These are phyloP conservation scores for Tylopilus subfusipes DNA, from an alignment of 768 basidiomycete species.

Conservation along the genomic window DNA sequence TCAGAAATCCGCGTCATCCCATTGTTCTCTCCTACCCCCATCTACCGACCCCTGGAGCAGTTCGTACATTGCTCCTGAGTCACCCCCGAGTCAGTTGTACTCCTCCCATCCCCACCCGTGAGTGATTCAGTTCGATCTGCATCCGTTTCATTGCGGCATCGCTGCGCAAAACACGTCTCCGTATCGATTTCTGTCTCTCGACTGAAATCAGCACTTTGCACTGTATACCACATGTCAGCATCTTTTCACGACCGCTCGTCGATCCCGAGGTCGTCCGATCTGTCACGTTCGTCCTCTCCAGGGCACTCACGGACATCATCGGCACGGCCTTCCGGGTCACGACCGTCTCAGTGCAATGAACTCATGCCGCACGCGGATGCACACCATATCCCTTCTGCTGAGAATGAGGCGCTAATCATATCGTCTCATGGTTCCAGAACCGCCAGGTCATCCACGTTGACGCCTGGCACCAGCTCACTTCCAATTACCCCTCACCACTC, in stretches of 20 bases:
- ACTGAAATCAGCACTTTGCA: slow-evolving; percentile 26
- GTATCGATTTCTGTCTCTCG: slow-evolving; percentile 29
- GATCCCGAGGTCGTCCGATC: slow-evolving; percentile 29
- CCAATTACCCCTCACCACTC: slow-evolving; percentile 29
- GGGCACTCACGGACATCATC: slow-evolving; percentile 32
- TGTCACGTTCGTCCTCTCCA: slow-evolving; percentile 30
- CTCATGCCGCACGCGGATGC: slow-evolving; percentile 19
- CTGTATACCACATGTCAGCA: slow-evolving; percentile 14
- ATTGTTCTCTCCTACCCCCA: slow-evolving; percentile 19
- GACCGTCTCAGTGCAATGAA: slow-evolving; percentile 17
- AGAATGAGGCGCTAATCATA: slow-evolving; percentile 45
- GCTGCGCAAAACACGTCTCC: slow-evolving; percentile 16
- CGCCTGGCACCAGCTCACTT: slow-evolving; percentile 35
- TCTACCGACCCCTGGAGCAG: slow-evolving; percentile 19
- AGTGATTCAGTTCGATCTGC: slow-evolving; percentile 27
- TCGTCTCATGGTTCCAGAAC: slow-evolving; percentile 48
- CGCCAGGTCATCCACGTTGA: slow-evolving; percentile 51
- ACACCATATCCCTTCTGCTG: slow-evolving; percentile 25
- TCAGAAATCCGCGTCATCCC: slow-evolving; percentile 13
- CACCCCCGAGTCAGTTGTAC: slow-evolving; percentile 19
- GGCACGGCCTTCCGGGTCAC: slow-evolving; percentile 23
- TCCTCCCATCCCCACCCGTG: slow-evolving; percentile 17
- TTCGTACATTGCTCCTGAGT: slow-evolving; percentile 17
- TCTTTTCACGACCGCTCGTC: slow-evolving; percentile 11
- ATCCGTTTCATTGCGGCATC: slow-evolving; percentile 26